Evolutionary conservation across 768 basidiomycete genomes (phyloP), one percentile per base, ranked within the genome.

Genomic region (Tephrocybe sp.): DNA sequence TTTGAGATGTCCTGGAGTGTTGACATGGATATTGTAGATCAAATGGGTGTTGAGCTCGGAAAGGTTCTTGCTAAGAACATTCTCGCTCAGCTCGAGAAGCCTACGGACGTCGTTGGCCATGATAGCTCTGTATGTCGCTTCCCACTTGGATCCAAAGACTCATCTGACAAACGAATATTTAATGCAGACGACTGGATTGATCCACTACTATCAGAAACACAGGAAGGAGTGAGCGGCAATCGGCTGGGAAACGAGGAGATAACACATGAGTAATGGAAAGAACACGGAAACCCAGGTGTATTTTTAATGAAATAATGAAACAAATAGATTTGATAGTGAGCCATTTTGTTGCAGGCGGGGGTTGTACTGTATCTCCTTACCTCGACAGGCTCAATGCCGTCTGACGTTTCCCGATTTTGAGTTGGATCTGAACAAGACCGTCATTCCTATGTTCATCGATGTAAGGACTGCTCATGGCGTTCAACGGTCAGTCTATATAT

Each of bases 1-100:
- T 16, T 26, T n/a, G 17, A n/a, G 8, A n/a, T 12, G 22, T 16
- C 17, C n/a, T 3, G 8, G 10, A 12, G n/a, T 39, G 26, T 6
- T 31, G 17, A 9, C 8, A 6, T 4, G 12, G 17, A 4, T 26
- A 34, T 17, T 19, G 0, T 10, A 92, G 92, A 98, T 69, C 97
- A 98, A 84, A 97, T 98, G 95, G 97, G 97, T 67, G 96, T 98
- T 58, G 96, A 98, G 69, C 87, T 98, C 48, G 95, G 95, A 51
- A 98, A 98, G 68, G 90, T 95, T 4, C 82, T 99, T 39, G 97
- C 97, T 1, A 98, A 98, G 83, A 88, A 87, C 61, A 98, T 99
- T 62, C 78, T 98, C 45, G 79, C 83, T 2, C 94, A 97, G 69
- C 84, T 98, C 39, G 83, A 74, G n/a, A 80, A 77, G 52, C 84